Evolutionary conservation across 257 asterid species (phyloP).

Genomic region (Fraxinus excelsior): DNA sequence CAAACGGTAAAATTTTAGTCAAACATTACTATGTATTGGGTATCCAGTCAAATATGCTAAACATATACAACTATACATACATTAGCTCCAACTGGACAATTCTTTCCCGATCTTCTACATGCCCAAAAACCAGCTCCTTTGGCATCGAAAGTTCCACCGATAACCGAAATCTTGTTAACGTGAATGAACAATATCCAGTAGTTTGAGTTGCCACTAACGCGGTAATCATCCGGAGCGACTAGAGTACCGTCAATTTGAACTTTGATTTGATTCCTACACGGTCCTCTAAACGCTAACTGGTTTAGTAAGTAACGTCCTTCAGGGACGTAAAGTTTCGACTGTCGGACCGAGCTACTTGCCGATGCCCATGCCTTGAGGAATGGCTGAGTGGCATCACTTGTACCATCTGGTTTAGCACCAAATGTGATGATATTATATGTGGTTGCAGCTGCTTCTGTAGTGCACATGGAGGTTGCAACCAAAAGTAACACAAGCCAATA

Average conservation of each 20-base stretch:
- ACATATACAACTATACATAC: constrained; percentile 16
- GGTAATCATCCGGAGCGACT: constrained; percentile 52
- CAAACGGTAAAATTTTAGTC: not conserved
- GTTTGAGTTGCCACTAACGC: constrained; percentile 40
- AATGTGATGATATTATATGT: constrained; percentile 42
- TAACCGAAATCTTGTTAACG: constrained; percentile 41
- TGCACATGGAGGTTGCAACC: constrained; percentile 17
- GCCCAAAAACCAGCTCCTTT: constrained; percentile 59
- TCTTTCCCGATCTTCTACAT: constrained; percentile 47
- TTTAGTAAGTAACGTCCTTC: constrained; percentile 33
- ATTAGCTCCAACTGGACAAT: constrained; percentile 69
- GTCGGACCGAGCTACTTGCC: constrained; percentile 31
- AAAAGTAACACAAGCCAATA: constrained; percentile 9
- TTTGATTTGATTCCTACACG: constrained; percentile 47
- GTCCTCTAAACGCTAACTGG: constrained; percentile 51
- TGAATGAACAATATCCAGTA: constrained; percentile 59
- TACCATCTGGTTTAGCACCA: constrained; percentile 56
- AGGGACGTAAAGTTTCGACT: constrained; percentile 38
- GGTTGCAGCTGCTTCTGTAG: constrained; percentile 28
- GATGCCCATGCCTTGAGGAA: constrained; percentile 53
- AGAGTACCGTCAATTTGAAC: constrained; percentile 57
- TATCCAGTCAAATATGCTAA: not conserved
- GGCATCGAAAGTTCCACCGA: constrained; percentile 59
- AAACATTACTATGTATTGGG: not conserved
- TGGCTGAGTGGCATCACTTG: constrained; percentile 46